These are phyloP conservation scores for Rheum nobile DNA, from an alignment of 148 eudicot species.

Conservation along the genomic window DNA sequence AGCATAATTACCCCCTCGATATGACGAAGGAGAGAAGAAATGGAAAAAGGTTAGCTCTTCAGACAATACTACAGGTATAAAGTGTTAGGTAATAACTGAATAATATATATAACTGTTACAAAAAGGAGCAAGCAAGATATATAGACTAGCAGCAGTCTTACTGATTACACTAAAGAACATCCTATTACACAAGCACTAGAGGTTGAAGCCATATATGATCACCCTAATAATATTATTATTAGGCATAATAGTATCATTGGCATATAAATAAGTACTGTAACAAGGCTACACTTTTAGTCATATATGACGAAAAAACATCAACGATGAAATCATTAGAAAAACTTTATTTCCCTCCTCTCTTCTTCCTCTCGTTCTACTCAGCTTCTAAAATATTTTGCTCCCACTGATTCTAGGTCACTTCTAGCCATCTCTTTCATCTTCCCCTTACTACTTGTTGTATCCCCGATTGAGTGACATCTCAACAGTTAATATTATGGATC, in stretches of 20 bases:
- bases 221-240: neutral
- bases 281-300: neutral
- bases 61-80: neutral
- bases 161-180: neutral
- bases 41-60: neutral
- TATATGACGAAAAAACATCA: too few species aligned
- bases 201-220: neutral
- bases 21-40: neutral
- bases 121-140: neutral
- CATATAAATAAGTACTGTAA: neutral
- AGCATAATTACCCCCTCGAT: neutral
- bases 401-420: neutral
- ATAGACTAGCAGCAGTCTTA: neutral
- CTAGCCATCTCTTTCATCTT: neutral
- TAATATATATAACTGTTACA: neutral
- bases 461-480: neutral
- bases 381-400: neutral
- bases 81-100: neutral
- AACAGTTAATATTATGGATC: neutral
- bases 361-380: neutral
- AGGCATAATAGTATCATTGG: neutral
- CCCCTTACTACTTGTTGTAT: neutral
- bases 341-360: neutral
- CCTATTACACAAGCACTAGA: neutral
- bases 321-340: too few species aligned